Conservation (phyloP, 805 yeast genomes). For the Starmerella lactis-condensi region DNA sequence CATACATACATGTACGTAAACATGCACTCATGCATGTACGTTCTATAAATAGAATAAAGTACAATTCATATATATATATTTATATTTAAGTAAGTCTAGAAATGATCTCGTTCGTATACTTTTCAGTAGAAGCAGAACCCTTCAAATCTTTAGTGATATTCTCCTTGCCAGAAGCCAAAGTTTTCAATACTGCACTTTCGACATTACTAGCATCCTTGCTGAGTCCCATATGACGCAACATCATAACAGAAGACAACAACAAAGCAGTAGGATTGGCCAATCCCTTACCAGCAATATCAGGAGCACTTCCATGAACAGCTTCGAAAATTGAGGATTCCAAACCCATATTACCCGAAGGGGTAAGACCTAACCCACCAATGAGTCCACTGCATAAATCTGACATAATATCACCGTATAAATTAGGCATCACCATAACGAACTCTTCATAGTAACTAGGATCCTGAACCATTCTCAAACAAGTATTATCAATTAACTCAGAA, state of each 20-base stretch:
- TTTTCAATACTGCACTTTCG: slow-evolving; percentile 64
- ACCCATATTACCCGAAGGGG: slow-evolving; percentile 99
- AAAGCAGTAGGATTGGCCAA: slow-evolving; percentile 98
- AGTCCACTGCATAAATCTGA: slow-evolving; percentile 94
- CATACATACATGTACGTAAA: no score
- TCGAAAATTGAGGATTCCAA: slow-evolving; percentile 93
- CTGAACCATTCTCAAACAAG: slow-evolving; percentile 73
- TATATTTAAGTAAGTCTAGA: slow-evolving; percentile 32
- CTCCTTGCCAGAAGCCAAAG: slow-evolving; percentile 89
- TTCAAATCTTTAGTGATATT: slow-evolving; percentile 93
- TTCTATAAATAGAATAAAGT: background rate
- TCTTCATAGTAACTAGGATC: slow-evolving; percentile 77
- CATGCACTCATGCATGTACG: background rate
- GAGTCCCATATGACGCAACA: slow-evolving; percentile 97
- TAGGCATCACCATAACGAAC: slow-evolving; percentile 95
- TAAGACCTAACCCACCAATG: slow-evolving; percentile 96
- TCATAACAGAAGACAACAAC: slow-evolving; percentile 89
- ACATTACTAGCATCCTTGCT: slow-evolving; percentile 63
- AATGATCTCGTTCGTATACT: slow-evolving; percentile 85
- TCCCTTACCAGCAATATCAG: slow-evolving; percentile 98
- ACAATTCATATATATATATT: background rate
- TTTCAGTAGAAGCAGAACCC: slow-evolving; percentile 75
- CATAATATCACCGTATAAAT: slow-evolving; percentile 97
- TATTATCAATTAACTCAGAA: slow-evolving; percentile 85
- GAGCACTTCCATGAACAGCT: slow-evolving; percentile 99